Percentiles rank a stretch among this genome's conserved stretches.
These are phyloP conservation scores for Penicillium sclerotiorum DNA, from an alignment of 2,329 filamentous ascomycete species.

Conservation along the genomic window DNA sequence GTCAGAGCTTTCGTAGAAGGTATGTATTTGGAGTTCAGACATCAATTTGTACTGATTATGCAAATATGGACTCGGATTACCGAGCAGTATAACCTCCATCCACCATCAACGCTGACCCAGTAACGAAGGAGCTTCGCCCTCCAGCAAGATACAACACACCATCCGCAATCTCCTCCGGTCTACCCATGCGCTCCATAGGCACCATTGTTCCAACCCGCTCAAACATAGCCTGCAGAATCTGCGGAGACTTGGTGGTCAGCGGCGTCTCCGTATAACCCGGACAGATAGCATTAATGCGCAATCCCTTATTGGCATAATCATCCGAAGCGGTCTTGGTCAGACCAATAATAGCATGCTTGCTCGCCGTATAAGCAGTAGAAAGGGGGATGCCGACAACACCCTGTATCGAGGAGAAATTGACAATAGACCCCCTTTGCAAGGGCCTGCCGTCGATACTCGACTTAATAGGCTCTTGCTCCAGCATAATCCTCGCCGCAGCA, in stretches of 20 bases:
- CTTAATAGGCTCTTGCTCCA: slow-evolving; percentile 45
- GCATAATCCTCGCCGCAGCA: slow-evolving; percentile 47
- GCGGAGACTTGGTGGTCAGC: slow-evolving; percentile 30
- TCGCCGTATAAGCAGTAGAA: slow-evolving; percentile 37
- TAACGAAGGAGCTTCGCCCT: slow-evolving; percentile 22
- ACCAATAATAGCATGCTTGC: slow-evolving; percentile 48
- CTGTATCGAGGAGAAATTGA: slow-evolving; percentile 44
- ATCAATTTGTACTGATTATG: not conserved
- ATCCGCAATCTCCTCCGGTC: slow-evolving; percentile 23
- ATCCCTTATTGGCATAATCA: slow-evolving; percentile 45
- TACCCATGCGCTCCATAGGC: slow-evolving; percentile 21
- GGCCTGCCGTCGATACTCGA: slow-evolving; percentile 38
- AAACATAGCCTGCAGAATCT: slow-evolving; percentile 31
- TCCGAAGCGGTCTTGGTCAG: slow-evolving; percentile 48
- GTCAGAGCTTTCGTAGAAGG: no score
- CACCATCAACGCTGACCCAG: slow-evolving; percentile 20
- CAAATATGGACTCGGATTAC: not conserved
- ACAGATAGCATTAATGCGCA: slow-evolving; percentile 74
- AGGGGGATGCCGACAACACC: slow-evolving; percentile 44
- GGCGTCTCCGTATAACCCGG: slow-evolving; percentile 85
- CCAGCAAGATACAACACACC: slow-evolving; percentile 21
- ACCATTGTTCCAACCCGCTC: slow-evolving; percentile 21
- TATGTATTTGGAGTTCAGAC: no score
- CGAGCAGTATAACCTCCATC: slow-evolving; percentile 22
- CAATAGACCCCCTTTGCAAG: slow-evolving; percentile 35